Conservation (phyloP, 2,329 filamentous ascomycete genomes). For the Blumeria graminis region DNA sequence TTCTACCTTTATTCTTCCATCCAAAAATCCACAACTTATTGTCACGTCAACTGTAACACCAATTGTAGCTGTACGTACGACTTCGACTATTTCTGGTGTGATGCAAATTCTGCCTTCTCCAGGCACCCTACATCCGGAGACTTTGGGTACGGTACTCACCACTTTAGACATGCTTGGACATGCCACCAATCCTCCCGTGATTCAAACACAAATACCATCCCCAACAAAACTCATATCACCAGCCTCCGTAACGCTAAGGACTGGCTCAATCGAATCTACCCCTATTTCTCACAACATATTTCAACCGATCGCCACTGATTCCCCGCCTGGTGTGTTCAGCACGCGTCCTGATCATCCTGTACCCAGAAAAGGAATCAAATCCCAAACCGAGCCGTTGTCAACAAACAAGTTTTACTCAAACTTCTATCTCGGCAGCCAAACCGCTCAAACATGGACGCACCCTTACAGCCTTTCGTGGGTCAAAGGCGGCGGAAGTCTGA, state of each 20-base stretch:
- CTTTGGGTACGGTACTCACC: conserved; percentile 16
- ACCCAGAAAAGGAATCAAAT: conserved; percentile 24
- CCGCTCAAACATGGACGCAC: conserved; percentile 44
- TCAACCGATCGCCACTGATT: conserved; percentile 29
- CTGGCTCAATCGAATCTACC: neutral
- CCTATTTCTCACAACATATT: conserved; percentile 21
- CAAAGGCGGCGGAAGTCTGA: conserved; percentile 33
- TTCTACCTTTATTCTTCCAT: neutral
- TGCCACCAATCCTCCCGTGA: conserved; percentile 7
- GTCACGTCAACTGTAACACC: conserved; percentile 1
- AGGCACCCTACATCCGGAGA: conserved; percentile 13
- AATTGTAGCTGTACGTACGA: neutral
- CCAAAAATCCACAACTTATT: neutral
- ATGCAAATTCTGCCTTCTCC: conserved; percentile 16
- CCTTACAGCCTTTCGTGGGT: conserved; percentile 50
- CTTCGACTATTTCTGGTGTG: conserved; percentile 11
- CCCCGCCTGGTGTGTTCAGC: conserved; percentile 24
- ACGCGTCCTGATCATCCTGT: conserved; percentile 32
- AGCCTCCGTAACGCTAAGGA: neutral
- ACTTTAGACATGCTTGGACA: conserved; percentile 12
- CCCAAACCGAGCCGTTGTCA: conserved; percentile 24
- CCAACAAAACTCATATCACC: conserved; percentile 5
- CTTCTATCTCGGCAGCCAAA: conserved; percentile 53
- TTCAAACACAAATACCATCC: conserved; percentile 8
- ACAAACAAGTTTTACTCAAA: conserved; percentile 73